Base-by-base conservation (phyloP, 2,329 filamentous ascomycete genomes). In the Aspergillus calidoustus region DNA sequence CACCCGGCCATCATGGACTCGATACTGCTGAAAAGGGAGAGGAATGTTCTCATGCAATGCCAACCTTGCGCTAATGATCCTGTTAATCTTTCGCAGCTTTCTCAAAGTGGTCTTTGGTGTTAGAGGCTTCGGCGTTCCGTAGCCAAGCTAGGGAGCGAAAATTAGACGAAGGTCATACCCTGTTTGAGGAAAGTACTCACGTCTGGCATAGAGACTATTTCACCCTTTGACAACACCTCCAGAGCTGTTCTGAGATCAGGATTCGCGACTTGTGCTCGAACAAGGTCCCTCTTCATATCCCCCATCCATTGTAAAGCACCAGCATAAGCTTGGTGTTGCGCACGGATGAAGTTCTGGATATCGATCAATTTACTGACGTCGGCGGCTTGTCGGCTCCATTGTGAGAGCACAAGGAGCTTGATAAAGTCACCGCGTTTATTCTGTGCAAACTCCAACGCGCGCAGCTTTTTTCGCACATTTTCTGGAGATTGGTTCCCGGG, bases 181-280 rank as follows among this genome's bases (percentile, higher is more conserved):
- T 28, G 15, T 56, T 50, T 30, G 47, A n/a, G 57, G 51, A 34
- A 13, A 51, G 28, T 60, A 82, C 85, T 78, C 80, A 91, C 88
- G 75, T 95, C 89, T 57, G 93, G 89, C 82, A 96, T 88, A 84
- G 89, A 92, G 4, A 87, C 84, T 25, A 90, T 89, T 69, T 87
- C 88, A 47, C 92, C 92, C 8, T 88, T 92, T 6, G 91, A 89
- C 58, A 99, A 80, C 28, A 97, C 85, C 70, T 97, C 89, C 49
- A 97, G 81, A 7, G 95, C 94, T 22, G 93, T 97, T 74, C 90
- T 91, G 55, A 99, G 82, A 78, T 99, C 96, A 1, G 95, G 95
- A 72, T 93, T 94, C 4, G 91, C 92, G 72, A 96, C 84, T 69
- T 93, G 90, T 48, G 91, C 91, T 69, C 83, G 84, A 9, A 86